Evolutionary conservation across 2,329 filamentous ascomycete species (phyloP), one percentile per base, ranked within the genome.

Genomic region (Epichloe typhina): DNA sequence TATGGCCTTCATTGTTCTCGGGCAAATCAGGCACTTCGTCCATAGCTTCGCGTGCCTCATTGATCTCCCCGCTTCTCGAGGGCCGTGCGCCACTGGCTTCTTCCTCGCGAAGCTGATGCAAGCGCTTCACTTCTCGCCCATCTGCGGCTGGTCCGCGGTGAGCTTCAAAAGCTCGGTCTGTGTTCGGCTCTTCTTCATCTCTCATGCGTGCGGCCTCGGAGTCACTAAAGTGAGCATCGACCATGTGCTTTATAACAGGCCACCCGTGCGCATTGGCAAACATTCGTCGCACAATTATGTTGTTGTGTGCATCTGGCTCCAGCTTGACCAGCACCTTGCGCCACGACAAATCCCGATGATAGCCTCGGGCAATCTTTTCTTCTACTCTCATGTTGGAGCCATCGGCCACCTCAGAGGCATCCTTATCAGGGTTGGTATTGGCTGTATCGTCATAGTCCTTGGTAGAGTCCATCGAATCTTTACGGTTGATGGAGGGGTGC

Each of bases 251-350:
- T 47, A 97, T 74, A 1, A 98, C 93, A 0, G 93, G 93, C 93
- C 93, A 98, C 2, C 93, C 93, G 60, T 95, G 95, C 0, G 93
- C 93, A 62, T 98, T 98, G 51, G 89, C 84, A 65, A 98, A 98
- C 83, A 89, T 95, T 51, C 93, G 84, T 15, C 93, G 84, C 23
- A 98, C 93, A 53, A 97, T 85, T 57, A 98, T 95, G 66, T 98
- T 98, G 68, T 98, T 98, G 70, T 98, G 93, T 0, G 93, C 93
- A 67, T 98, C 93, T 0, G 93, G 93, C 64, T 98, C 91, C 2
- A 98, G 75, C 50, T 93, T 86, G 13, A 98, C 93, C 4, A 98
- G 79, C 1, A 98, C 93, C 64, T 98, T 98, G 44, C 93, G 86
- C 93, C 93, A 98, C 1, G 88, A 87, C 19, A 98, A 70, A 55